A percentile compares a stretch with the other conserved stretches of the same genome.
phyloP scores from a whole-genome alignment of 768 basidiomycete genomes.

The Suillus subaureus region DNA sequence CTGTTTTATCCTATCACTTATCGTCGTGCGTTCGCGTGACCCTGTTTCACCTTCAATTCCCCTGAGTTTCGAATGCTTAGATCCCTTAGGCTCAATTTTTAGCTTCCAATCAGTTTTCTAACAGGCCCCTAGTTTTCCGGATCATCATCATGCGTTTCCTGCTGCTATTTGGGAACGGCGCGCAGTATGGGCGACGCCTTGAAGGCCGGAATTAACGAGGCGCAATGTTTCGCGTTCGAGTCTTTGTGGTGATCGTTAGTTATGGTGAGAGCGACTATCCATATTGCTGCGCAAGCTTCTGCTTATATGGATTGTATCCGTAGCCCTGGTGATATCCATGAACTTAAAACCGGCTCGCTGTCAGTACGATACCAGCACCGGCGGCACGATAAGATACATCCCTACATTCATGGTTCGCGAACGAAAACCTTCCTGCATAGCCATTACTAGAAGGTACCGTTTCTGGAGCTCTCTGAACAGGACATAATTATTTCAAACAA shows the following conservation, averaged over 20 bases:
- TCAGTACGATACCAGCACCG: no score
- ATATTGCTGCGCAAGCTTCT: background rate
- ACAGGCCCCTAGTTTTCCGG: background rate
- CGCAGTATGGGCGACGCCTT: constrained; percentile 67
- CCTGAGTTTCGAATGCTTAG: background rate
- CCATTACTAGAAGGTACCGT: no score
- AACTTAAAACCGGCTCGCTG: no score
- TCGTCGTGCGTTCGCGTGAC: background rate
- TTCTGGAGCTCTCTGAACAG: no score
- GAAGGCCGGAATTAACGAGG: constrained; percentile 44
- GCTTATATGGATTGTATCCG: constrained; percentile 37
- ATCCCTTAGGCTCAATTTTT: background rate
- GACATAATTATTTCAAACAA: no score
- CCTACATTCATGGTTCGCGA: background rate
- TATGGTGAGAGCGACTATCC: background rate
- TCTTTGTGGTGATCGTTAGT: constrained; percentile 17
- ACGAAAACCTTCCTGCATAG: no score
- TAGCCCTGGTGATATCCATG: background rate
- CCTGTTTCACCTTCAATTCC: background rate
- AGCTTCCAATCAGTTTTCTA: background rate
- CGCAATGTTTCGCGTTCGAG: constrained; percentile 30
- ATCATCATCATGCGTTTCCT: constrained; percentile 64
- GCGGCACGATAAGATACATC: background rate
- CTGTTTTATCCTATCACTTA: background rate
- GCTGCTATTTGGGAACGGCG: constrained; percentile 72